These are phyloP conservation scores for Candida sanyiensis DNA, from an alignment of 805 yeast genomes.

Conservation along the genomic window DNA sequence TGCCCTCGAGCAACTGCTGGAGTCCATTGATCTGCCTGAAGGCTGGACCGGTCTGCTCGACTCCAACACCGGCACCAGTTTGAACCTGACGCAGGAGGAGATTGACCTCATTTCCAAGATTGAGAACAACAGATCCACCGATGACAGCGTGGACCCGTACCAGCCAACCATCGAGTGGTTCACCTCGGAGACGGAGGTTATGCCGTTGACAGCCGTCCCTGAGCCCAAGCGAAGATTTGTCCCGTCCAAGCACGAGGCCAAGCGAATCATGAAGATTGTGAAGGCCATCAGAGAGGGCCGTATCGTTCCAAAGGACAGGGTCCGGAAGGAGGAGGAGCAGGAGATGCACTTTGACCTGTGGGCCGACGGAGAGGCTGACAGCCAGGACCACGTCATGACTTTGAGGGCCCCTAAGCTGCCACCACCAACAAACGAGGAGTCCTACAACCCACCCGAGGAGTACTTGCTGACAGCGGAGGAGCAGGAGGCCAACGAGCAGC, in stretches of 20 bases:
- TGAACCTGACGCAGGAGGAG: slow-evolving; percentile 83
- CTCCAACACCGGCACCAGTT: slow-evolving; percentile 76
- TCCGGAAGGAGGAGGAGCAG: slow-evolving; percentile 46
- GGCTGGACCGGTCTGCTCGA: slow-evolving; percentile 98
- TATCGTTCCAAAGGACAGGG: slow-evolving; percentile 66
- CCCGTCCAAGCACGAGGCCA: slow-evolving; percentile 96
- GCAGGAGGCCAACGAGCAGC: slow-evolving; percentile 64
- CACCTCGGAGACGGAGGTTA: slow-evolving; percentile 72
- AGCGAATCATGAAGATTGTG: slow-evolving; percentile 92
- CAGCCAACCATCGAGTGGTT: slow-evolving; percentile 97
- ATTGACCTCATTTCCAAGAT: slow-evolving; percentile 81
- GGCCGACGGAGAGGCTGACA: slow-evolving; percentile 62
- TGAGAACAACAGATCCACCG: slow-evolving; percentile 80
- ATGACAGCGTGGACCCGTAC: slow-evolving; percentile 76
- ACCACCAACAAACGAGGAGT: slow-evolving; percentile 95
- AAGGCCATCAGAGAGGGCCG: slow-evolving; percentile 95
- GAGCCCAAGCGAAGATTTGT: slow-evolving; percentile 97
- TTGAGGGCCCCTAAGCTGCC: slow-evolving; percentile 92
- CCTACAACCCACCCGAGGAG: slow-evolving; percentile 97
- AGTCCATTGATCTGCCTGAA: slow-evolving; percentile 88
- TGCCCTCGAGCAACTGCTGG: slow-evolving; percentile 86
- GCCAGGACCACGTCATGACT: slow-evolving; percentile 78
- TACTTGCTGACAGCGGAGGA: slow-evolving; percentile 80
- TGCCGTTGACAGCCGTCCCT: slow-evolving; percentile 91
- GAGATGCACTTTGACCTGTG: slow-evolving; percentile 72